phyloP scores from a whole-genome alignment of 169 alveolate species.

The Eimeria necatrix region DNA sequence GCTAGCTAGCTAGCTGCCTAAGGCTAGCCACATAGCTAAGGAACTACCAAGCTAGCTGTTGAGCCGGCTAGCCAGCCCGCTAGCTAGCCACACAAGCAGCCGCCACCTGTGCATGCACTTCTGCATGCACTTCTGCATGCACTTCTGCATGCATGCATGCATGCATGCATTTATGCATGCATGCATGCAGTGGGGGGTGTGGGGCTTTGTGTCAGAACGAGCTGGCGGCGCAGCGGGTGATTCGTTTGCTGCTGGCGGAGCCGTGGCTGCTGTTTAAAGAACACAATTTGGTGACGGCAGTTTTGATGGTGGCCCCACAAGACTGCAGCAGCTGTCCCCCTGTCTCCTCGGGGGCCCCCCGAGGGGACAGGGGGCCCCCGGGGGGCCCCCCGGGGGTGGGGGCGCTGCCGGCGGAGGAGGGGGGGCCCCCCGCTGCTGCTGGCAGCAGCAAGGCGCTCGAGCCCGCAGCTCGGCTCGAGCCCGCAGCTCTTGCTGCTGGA shows the following conservation, averaged over 20 bases:
- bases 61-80: too few relatives aligned
- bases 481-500: neutral
- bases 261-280: conserved; percentile 2
- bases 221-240: conserved; percentile 50
- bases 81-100: neutral
- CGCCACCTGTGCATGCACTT: neutral
- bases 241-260: conserved; percentile 42
- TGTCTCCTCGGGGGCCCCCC: neutral
- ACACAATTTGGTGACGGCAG: neutral
- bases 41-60: too few relatives aligned
- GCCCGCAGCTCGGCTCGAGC: too few relatives aligned
- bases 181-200: neutral
- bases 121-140: neutral
- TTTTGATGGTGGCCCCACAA: conserved; percentile 33
- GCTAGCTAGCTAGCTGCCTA: neutral
- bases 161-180: neutral
- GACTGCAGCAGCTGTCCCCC: neutral
- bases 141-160: neutral
- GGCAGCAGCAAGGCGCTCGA: too few relatives aligned
- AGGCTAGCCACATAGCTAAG: too few relatives aligned
- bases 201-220: conserved; percentile 10
- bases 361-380: too few relatives aligned
- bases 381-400: too few relatives aligned
- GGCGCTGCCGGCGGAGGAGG: too few relatives aligned
- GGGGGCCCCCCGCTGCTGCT: too few relatives aligned